These are phyloP conservation scores for Waltergamsia citrina DNA, from an alignment of 2,329 filamentous ascomycete genomes.

Conservation along the genomic window DNA sequence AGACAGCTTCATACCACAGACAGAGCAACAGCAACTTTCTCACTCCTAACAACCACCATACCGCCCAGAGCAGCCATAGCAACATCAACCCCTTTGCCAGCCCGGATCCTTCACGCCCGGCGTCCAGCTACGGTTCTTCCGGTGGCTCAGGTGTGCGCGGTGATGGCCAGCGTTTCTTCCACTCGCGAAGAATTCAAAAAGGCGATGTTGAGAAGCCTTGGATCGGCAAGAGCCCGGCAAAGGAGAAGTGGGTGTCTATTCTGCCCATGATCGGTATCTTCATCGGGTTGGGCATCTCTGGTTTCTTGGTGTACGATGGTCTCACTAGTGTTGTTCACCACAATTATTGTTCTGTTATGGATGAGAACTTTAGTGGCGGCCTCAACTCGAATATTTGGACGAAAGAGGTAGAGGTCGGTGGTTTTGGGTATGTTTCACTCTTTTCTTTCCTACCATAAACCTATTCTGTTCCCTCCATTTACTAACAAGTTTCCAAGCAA, in stretches of 20 bases:
- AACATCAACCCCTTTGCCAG: constrained; percentile 36
- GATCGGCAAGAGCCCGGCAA: constrained; percentile 62
- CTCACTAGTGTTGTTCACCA: constrained; percentile 62
- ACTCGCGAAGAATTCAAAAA: constrained; percentile 63
- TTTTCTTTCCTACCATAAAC: background rate
- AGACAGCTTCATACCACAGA: constrained; percentile 23
- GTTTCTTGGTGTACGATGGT: constrained; percentile 68
- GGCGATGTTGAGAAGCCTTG: constrained; percentile 70
- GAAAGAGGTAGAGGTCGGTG: constrained; percentile 65
- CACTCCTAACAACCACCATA: too few relatives aligned
- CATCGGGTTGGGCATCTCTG: constrained; percentile 58
- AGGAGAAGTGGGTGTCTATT: constrained; percentile 81
- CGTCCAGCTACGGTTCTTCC: constrained; percentile 36
- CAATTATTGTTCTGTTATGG: constrained; percentile 60
- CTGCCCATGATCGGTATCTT: constrained; percentile 64
- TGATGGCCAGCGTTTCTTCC: constrained; percentile 52
- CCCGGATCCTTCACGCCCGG: constrained; percentile 32
- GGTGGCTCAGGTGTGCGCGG: constrained; percentile 26
- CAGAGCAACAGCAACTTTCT: constrained; percentile 8
- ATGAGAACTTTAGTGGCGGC: constrained; percentile 54
- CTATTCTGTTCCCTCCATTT: background rate
- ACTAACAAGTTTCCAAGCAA: constrained; percentile 40
- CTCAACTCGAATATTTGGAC: constrained; percentile 57
- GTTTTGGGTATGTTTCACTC: constrained; percentile 54
- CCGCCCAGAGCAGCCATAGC: constrained; percentile 8